A percentile compares a stretch with the other conserved stretches of the same genome.
Conservation (phyloP, 192 early-diverging fungal species). For the Rhizophagus clarus region DNA sequence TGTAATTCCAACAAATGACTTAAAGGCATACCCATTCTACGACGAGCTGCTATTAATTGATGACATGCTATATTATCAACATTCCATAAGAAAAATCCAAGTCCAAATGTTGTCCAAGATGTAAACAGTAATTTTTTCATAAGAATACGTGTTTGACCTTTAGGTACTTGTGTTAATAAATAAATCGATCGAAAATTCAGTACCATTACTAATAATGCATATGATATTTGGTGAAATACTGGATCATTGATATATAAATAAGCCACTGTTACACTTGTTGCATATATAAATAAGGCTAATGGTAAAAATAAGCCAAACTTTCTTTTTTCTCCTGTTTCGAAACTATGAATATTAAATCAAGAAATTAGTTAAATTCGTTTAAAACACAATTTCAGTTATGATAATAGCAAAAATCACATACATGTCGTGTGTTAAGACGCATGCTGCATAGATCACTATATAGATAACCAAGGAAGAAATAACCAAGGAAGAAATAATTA, state of each 20-base stretch:
- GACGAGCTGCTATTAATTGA: constrained; percentile 51
- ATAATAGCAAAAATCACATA: constrained; percentile 25
- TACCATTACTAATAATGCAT: constrained; percentile 55
- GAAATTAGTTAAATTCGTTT: constrained; percentile 27
- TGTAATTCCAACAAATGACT: constrained; percentile 62
- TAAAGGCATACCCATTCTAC: constrained; percentile 49
- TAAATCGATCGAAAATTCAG: constrained; percentile 51
- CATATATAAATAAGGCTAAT: constrained; percentile 53
- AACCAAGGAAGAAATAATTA: background rate
- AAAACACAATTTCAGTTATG: constrained; percentile 15
- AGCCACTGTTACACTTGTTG: constrained; percentile 51
- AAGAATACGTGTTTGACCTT: constrained; percentile 25
- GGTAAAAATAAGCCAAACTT: constrained; percentile 47
- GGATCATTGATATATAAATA: constrained; percentile 72
- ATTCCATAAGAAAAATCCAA: constrained; percentile 74
- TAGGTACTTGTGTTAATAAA: constrained; percentile 40
- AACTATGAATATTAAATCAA: constrained; percentile 32
- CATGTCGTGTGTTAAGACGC: constrained; percentile 54
- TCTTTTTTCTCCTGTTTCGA: constrained; percentile 49
- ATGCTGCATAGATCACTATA: constrained; percentile 60
- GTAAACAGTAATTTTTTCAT: constrained; percentile 38
- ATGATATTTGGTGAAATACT: constrained; percentile 70
- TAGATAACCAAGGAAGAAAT: background rate
- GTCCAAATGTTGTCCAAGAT: constrained; percentile 49
- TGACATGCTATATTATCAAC: constrained; percentile 76